Conservation (phyloP, 768 basidiomycete genomes). For the Gymnopilus dilepis region DNA sequence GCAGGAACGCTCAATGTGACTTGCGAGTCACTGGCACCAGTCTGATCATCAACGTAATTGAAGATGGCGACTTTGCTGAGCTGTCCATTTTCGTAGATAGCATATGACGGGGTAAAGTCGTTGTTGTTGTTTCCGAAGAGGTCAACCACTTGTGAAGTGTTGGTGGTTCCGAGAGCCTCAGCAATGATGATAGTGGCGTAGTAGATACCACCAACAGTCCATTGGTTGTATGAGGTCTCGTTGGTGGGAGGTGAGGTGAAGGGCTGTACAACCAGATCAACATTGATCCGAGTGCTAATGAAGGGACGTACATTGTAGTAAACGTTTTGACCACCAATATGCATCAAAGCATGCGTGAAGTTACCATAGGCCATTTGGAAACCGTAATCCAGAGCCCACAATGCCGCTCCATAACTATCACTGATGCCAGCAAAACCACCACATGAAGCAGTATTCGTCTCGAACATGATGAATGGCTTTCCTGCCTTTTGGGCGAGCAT, state of each 20-base stretch:
- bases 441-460: constrained; percentile 73
- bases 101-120: constrained; percentile 68
- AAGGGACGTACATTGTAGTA: constrained; percentile 64
- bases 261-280: constrained; percentile 43
- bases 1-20: constrained; percentile 56
- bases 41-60: constrained; percentile 71
- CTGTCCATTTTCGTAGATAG: constrained; percentile 72
- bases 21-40: constrained; percentile 51
- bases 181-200: constrained; percentile 75
- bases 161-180: constrained; percentile 71
- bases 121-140: constrained; percentile 55
- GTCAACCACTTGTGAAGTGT: constrained; percentile 71
- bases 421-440: constrained; percentile 70
- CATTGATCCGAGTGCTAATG: constrained; percentile 23
- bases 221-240: constrained; percentile 60
- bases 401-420: constrained; percentile 64
- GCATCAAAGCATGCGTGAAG: constrained; percentile 57
- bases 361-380: constrained; percentile 67
- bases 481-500: constrained; percentile 45
- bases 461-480: constrained; percentile 69
- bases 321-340: constrained; percentile 70
- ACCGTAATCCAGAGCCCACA: constrained; percentile 70
- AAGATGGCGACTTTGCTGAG: constrained; percentile 69
- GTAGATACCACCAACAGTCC: constrained; percentile 78
- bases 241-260: constrained; percentile 65